Evolutionary conservation across 768 basidiomycete species (phyloP), one percentile per base, ranked within the genome.

Genomic region (Lyophyllum atratum): DNA sequence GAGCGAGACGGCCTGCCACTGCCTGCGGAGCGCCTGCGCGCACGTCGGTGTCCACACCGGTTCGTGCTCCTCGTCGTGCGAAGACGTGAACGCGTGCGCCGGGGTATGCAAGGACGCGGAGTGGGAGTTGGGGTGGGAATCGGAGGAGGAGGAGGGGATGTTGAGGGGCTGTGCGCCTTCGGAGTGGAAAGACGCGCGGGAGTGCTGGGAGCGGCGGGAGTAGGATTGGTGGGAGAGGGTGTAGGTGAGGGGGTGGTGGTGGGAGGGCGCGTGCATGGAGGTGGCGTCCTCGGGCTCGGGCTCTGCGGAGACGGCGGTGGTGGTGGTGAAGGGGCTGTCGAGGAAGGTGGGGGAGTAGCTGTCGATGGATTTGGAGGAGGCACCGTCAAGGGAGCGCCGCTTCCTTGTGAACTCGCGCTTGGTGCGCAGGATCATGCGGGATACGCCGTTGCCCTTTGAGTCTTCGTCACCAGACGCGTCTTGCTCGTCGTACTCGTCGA

Each of bases 1-100:
- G 21, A 88, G 77, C 0, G 76, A 68, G 26, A 87, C 59, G 9
- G 85, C 84, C 62, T 85, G 83, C 86, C 87, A 87, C 55, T 85
- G 82, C 9, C 82, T 74, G 54, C 75, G 73, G 42, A 88, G 68
- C 46, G 70, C 72, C 66, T 85, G 75, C 9, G 74, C 70, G 70
- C 86, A 87, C 33, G 84, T 84, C 12, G 86, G 86, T 3, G 83
- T 85, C 61, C 68, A 74, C 51, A 68, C 62, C 45, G 56, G 22
- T 51, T 62, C 63, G 25, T 49, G 31, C 42, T 64, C 58, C 10
- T 28, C 47, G 14, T 52, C 49, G 2, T 42, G 57, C 24, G 53
- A 60, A 49, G 56, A 54, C 1, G 55, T 56, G 58, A 42, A 9
- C 17, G 46, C 25, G 17, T 55, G 46, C 21, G 58, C 28, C 33